Conservation (phyloP, 2,329 filamentous ascomycete species). For the Dactylellina leptospora region DNA sequence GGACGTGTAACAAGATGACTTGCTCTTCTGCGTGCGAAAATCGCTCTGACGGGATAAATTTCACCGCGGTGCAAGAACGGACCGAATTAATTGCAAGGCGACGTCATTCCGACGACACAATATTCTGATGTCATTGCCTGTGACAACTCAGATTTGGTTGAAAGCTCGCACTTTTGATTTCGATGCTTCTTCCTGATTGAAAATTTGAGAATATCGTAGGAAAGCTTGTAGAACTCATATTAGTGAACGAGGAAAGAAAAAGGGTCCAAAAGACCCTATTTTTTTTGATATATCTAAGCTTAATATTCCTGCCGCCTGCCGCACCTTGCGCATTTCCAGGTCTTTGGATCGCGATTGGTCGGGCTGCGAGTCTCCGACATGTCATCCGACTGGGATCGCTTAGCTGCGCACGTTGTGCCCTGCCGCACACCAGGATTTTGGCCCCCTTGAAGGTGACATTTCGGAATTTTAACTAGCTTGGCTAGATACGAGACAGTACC, state of each 20-base stretch:
- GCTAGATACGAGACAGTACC: no score
- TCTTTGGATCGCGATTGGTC: slow-evolving; percentile 21
- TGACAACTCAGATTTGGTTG: not conserved
- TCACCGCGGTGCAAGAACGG: not conserved
- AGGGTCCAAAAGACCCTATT: not conserved
- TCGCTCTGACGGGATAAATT: not conserved
- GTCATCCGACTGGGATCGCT: slow-evolving; percentile 38
- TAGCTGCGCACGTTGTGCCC: slow-evolving; percentile 28
- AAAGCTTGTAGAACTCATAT: no score
- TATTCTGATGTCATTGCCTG: slow-evolving; percentile 1
- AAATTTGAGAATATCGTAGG: not conserved
- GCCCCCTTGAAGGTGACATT: slow-evolving; percentile 33
- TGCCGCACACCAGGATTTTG: slow-evolving; percentile 42
- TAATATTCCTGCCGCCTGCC: slow-evolving; percentile 32
- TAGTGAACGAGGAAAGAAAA: not conserved
- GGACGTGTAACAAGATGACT: not conserved
- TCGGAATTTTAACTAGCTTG: no score
- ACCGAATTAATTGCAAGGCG: not conserved
- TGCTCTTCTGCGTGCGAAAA: not conserved
- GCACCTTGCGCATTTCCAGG: slow-evolving; percentile 51
- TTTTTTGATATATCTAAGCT: slow-evolving; percentile 13
- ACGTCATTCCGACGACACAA: slow-evolving; percentile 2
- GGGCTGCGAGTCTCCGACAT: slow-evolving; percentile 39
- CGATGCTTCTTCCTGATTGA: not conserved
- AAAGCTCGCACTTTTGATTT: not conserved